phyloP scores from a whole-genome alignment of 2,329 filamentous ascomycete genomes.

The Cordyceps fumosorosea region DNA sequence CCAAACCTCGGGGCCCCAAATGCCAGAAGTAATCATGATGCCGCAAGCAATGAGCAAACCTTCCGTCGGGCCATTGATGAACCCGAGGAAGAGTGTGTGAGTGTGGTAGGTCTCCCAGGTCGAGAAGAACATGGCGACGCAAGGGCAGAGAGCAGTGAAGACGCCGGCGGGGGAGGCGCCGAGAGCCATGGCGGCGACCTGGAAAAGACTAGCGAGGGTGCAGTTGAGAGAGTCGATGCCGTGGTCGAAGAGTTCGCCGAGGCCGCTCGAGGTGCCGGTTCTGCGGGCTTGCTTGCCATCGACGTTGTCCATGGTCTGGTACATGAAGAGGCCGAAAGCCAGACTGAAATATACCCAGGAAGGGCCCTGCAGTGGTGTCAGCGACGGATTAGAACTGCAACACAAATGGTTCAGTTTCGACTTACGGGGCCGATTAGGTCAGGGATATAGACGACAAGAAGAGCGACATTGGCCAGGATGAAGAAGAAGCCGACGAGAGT shows the following conservation, averaged over 20 bases:
- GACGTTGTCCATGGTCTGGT: slow-evolving; percentile 98
- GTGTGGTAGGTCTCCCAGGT: slow-evolving; percentile 99
- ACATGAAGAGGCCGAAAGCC: slow-evolving; percentile 93
- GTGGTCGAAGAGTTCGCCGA: slow-evolving; percentile 97
- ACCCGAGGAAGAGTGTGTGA: slow-evolving; percentile 90
- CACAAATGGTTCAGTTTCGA: slow-evolving; percentile 8
- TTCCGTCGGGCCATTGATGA: slow-evolving; percentile 96
- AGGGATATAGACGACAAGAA: slow-evolving; percentile 73
- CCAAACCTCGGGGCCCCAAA: slow-evolving; percentile 86
- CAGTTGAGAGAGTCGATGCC: slow-evolving; percentile 98
- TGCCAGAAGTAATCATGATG: slow-evolving; percentile 81
- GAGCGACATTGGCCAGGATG: slow-evolving; percentile 75
- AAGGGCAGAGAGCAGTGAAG: slow-evolving; percentile 86
- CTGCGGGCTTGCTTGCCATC: slow-evolving; percentile 95
- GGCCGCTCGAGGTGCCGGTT: slow-evolving; percentile 87
- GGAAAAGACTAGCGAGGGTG: slow-evolving; percentile 82
- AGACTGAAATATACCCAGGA: slow-evolving; percentile 96
- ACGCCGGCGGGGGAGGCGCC: slow-evolving; percentile 78
- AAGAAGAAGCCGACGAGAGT: slow-evolving; percentile 92
- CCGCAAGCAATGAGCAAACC: slow-evolving; percentile 81
- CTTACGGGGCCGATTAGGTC: slow-evolving; percentile 84
- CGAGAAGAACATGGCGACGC: slow-evolving; percentile 97
- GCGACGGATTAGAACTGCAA: neutral
- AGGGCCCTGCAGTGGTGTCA: slow-evolving; percentile 52
- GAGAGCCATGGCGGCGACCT: slow-evolving; percentile 88